Evolutionary conservation across 1,284 basidiomycete genomes (phyloP).

Genomic region (Hymenochaete sp.): DNA sequence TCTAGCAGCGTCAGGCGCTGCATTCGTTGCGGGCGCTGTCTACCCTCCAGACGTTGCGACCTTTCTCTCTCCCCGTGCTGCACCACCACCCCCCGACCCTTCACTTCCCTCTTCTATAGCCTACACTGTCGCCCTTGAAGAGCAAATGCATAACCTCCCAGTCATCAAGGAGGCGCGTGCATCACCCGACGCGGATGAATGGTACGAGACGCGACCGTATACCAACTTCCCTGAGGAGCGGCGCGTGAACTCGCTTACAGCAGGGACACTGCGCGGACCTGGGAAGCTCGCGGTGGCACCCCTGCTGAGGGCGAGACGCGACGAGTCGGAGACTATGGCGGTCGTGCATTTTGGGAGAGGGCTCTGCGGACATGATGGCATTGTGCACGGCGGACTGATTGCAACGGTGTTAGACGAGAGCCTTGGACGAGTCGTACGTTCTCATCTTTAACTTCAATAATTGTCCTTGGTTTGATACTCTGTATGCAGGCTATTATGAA

Average conservation of each 20-base stretch:
- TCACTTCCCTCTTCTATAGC: slow-evolving; percentile 54
- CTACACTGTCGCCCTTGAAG: slow-evolving; percentile 58
- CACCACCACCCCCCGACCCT: slow-evolving; percentile 59
- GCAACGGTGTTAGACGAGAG: slow-evolving; percentile 88
- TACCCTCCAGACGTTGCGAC: slow-evolving; percentile 54
- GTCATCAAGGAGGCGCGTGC: slow-evolving; percentile 46
- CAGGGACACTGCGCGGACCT: slow-evolving; percentile 78
- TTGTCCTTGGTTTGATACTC: not conserved
- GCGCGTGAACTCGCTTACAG: slow-evolving; percentile 73
- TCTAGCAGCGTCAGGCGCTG: slow-evolving; percentile 13
- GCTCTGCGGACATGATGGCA: slow-evolving; percentile 88
- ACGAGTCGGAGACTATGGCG: slow-evolving; percentile 64
- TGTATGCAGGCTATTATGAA: slow-evolving; percentile 67
- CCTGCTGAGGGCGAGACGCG: slow-evolving; percentile 62
- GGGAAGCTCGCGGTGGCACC: slow-evolving; percentile 76
- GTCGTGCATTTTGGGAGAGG: slow-evolving; percentile 80
- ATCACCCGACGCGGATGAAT: slow-evolving; percentile 42
- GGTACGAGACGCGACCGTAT: slow-evolving; percentile 79
- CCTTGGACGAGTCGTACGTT: slow-evolving; percentile 70
- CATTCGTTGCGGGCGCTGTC: slow-evolving; percentile 50
- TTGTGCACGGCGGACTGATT: slow-evolving; percentile 87
- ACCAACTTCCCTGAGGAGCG: slow-evolving; percentile 57
- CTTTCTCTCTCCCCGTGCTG: slow-evolving; percentile 62
- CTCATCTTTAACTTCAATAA: slow-evolving; percentile 4
- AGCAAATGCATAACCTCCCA: slow-evolving; percentile 56